A percentile compares a stretch with the other conserved stretches of the same genome.
Evolutionary conservation across 1,284 basidiomycete species (phyloP).

Genomic region (Apiotrichum laibachii): DNA sequence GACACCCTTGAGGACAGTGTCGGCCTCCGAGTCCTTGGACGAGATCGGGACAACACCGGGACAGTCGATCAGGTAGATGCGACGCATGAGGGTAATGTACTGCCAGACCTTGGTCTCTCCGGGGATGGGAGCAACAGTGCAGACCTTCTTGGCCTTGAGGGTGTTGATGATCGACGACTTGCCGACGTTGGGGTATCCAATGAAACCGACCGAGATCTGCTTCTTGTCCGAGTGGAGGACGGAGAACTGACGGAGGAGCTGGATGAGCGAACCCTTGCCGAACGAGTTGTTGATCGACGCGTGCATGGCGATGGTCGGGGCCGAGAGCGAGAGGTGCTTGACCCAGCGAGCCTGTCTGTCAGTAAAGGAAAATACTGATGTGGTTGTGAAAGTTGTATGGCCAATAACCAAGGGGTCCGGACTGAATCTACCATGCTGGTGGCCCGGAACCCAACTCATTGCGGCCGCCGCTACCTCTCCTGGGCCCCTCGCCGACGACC

Average conservation of each 20-base stretch:
- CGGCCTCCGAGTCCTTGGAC: slow-evolving; percentile 81
- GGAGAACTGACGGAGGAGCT: slow-evolving; percentile 93
- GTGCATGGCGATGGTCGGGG: slow-evolving; percentile 96
- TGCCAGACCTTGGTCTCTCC: slow-evolving; percentile 99
- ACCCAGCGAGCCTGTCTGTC: slow-evolving; percentile 83
- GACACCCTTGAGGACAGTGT: slow-evolving; percentile 94
- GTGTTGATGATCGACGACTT: slow-evolving; percentile 99
- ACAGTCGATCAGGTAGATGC: slow-evolving; percentile 99
- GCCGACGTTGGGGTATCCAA: slow-evolving; percentile 98
- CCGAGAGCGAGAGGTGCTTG: slow-evolving; percentile 88
- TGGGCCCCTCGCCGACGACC: slow-evolving; percentile 46
- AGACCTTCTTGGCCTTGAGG: slow-evolving; percentile 96
- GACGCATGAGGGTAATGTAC: slow-evolving; percentile 92
- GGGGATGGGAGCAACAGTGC: slow-evolving; percentile 92
- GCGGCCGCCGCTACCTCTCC: slow-evolving; percentile 42
- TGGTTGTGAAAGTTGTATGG: slow-evolving; percentile 30
- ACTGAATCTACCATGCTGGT: slow-evolving; percentile 27
- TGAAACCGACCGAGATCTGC: slow-evolving; percentile 96
- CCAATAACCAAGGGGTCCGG: slow-evolving; percentile 54
- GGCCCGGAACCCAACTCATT: slow-evolving; percentile 54
- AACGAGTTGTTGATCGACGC: slow-evolving; percentile 99
- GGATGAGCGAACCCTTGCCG: slow-evolving; percentile 96
- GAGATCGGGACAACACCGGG: slow-evolving; percentile 97
- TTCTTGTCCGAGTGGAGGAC: slow-evolving; percentile 98
- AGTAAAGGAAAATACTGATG: slow-evolving; percentile 15